Conservation (phyloP, 139 green algal species). For the Coelastrella sp. region DNA sequence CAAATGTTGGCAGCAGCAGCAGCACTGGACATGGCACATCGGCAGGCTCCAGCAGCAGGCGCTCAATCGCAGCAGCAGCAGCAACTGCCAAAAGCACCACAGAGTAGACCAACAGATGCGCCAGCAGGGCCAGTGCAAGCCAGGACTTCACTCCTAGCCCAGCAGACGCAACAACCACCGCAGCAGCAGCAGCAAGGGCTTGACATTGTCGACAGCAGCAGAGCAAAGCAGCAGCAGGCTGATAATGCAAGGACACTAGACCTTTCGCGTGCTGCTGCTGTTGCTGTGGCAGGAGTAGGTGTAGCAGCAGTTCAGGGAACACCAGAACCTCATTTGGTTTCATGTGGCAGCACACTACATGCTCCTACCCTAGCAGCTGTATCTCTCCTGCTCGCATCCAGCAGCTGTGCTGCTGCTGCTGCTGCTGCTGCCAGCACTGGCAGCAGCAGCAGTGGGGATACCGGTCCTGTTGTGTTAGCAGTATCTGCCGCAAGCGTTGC, state of each 20-base stretch:
- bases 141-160: background rate
- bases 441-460: no score
- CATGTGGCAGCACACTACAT: slow-evolving; percentile 35
- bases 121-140: background rate
- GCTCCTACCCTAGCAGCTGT: slow-evolving; percentile 16
- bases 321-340: slow-evolving; percentile 9
- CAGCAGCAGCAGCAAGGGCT: slow-evolving; percentile 9
- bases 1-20: background rate
- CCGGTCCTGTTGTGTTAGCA: no score
- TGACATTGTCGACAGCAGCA: background rate
- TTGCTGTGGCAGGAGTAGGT: background rate
- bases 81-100: no score
- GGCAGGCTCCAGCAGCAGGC: background rate
- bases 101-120: background rate
- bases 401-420: background rate
- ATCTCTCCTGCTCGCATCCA: slow-evolving; percentile 20
- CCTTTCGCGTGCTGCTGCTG: slow-evolving; percentile 7
- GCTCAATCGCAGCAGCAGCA: background rate
- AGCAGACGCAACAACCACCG: background rate
- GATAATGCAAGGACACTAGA: background rate
- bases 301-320: slow-evolving; percentile 20
- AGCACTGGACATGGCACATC: background rate
- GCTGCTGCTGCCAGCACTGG: no score
- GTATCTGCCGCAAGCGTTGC: no score
- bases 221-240: background rate